Evolutionary conservation across 495 filamentous ascomycete species (phyloP).

Genomic region (Penicillium ochrochloron): DNA sequence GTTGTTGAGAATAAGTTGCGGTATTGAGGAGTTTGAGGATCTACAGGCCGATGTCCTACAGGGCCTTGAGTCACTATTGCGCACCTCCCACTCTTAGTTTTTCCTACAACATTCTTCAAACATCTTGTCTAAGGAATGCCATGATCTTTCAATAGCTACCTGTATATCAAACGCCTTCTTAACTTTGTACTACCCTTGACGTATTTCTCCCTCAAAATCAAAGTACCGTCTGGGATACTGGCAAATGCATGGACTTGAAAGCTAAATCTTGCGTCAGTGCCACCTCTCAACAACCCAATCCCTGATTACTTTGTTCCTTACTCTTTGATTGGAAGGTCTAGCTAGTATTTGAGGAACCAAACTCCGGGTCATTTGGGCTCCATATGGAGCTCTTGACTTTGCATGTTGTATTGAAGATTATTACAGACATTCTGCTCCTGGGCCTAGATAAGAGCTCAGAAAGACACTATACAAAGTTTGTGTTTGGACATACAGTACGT

Average conservation of each 20-base stretch:
- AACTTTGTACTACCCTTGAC: no score
- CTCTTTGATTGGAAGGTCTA: neutral
- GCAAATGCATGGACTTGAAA: no score
- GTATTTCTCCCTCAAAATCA: no score
- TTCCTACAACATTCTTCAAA: neutral
- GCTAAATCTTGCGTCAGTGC: neutral
- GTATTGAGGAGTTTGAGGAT: constrained; percentile 29
- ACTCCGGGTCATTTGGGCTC: neutral
- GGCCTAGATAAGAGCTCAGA: neutral
- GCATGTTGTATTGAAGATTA: no score
- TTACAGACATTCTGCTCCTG: no score
- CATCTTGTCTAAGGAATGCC: no score
- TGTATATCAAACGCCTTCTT: no score
- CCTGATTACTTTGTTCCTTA: no score
- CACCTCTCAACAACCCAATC: neutral
- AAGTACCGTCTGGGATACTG: no score
- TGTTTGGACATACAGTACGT: neutral
- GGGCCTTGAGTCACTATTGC: constrained; percentile 11
- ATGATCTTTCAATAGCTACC: no score
- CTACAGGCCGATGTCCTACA: constrained; percentile 25
- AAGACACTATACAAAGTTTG: neutral
- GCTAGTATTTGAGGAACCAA: neutral
- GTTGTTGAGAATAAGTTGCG: constrained; percentile 24
- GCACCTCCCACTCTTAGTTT: neutral
- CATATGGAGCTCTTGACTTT: neutral